Evolutionary conservation across 441 rosid species (phyloP).

Genomic region (Adansonia rubrostipa): DNA sequence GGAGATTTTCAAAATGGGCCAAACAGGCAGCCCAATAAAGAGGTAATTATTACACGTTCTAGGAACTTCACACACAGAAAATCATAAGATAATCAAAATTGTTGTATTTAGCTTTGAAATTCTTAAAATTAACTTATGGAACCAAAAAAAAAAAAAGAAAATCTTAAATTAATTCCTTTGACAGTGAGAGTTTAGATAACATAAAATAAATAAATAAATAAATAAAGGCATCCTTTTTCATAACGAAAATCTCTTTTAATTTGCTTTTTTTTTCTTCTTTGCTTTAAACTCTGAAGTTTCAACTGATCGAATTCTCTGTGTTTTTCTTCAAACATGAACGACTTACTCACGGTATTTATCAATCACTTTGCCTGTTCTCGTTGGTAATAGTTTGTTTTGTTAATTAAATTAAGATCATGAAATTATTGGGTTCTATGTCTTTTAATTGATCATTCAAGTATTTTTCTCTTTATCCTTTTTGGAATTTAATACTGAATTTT

Average conservation of each 20-base stretch:
- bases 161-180: too few relatives aligned
- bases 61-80: too few relatives aligned
- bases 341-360: conserved; percentile 1
- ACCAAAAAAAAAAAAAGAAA: too few relatives aligned
- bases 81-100: too few relatives aligned
- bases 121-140: too few relatives aligned
- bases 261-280: neutral
- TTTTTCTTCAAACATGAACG: neutral
- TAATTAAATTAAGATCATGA: neutral
- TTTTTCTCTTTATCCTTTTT: too few relatives aligned
- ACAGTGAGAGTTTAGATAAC: too few relatives aligned
- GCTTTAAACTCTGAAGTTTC: neutral
- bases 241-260: neutral
- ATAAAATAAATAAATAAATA: too few relatives aligned
- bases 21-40: too few relatives aligned
- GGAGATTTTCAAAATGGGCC: too few relatives aligned
- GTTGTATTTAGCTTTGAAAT: too few relatives aligned
- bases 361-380: neutral
- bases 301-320: neutral
- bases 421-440: neutral
- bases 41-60: too few relatives aligned
- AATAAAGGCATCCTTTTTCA: neutral
- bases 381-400: neutral
- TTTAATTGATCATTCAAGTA: neutral
- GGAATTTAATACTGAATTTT: neutral